phyloP scores from a whole-genome alignment of 768 basidiomycete genomes.

The Multifurca ochricompacta region DNA sequence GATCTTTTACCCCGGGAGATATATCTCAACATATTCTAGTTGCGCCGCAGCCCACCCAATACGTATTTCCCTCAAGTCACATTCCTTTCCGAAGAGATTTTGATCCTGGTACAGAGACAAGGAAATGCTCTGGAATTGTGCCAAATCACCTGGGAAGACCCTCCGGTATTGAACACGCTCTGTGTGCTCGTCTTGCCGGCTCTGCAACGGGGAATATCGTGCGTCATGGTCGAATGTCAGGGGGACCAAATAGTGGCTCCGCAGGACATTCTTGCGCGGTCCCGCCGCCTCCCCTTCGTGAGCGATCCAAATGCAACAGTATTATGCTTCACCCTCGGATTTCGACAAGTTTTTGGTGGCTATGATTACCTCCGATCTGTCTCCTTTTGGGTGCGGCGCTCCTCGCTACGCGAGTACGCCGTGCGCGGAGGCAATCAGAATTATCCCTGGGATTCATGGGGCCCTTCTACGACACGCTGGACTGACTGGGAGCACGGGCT shows the following conservation, averaged over 20 bases:
- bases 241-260: conserved; percentile 11
- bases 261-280: background rate
- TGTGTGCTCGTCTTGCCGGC: conserved; percentile 13
- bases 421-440: background rate
- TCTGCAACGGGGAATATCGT: conserved; percentile 8
- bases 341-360: conserved; percentile 10
- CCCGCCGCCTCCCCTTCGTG: conserved; percentile 6
- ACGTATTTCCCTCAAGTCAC: conserved; percentile 16
- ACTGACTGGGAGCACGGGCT: conserved; percentile 12
- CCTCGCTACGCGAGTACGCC: conserved; percentile 5
- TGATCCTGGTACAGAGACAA: conserved; percentile 11
- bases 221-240: conserved; percentile 14
- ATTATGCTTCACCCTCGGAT: conserved; percentile 12
- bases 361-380: conserved; percentile 16
- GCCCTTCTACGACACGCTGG: conserved; percentile 11
- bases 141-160: background rate
- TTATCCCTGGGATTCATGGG: conserved; percentile 10
- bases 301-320: conserved; percentile 8
- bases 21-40: background rate
- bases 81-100: conserved; percentile 11
- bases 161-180: conserved; percentile 6
- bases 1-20: background rate
- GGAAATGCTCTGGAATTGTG: conserved; percentile 18
- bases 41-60: conserved; percentile 13
- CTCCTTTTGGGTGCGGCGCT: conserved; percentile 14